phyloP scores from a whole-genome alignment of 768 basidiomycete genomes.

The Kwoniella europaea region DNA sequence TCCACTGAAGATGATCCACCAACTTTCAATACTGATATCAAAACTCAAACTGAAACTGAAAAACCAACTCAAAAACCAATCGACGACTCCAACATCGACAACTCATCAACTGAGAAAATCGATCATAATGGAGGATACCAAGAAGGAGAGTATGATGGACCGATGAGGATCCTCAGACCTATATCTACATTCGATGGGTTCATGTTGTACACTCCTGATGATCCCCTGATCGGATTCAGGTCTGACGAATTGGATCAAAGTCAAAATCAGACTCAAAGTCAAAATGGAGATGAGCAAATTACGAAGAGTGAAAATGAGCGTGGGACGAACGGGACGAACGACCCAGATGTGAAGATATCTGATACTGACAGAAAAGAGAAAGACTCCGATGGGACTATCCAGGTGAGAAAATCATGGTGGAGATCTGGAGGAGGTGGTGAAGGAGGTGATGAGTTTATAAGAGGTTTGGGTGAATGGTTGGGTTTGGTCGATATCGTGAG shows the following conservation, averaged over 20 bases:
- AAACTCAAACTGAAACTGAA: neutral
- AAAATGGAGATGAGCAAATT: neutral
- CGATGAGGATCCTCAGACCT: conserved; percentile 31
- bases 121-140: neutral
- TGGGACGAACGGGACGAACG: too few species aligned
- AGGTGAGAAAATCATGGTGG: conserved; percentile 47
- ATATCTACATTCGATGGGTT: conserved; percentile 37
- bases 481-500: conserved; percentile 35
- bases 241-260: conserved; percentile 23
- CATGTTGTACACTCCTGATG: conserved; percentile 53
- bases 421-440: conserved; percentile 47
- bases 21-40: conserved; percentile 25
- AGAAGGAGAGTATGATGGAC: conserved; percentile 17
- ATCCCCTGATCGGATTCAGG: conserved; percentile 42
- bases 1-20: conserved; percentile 50
- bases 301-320: too few species aligned
- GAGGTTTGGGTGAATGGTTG: conserved; percentile 50
- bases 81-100: neutral
- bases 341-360: neutral
- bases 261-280: neutral
- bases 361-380: neutral
- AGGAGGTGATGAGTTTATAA: conserved; percentile 50
- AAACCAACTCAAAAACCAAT: neutral
- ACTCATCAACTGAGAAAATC: neutral
- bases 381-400: conserved; percentile 2